Conservation (phyloP, 306 rosid species). For the Cucumis cinereus region DNA sequence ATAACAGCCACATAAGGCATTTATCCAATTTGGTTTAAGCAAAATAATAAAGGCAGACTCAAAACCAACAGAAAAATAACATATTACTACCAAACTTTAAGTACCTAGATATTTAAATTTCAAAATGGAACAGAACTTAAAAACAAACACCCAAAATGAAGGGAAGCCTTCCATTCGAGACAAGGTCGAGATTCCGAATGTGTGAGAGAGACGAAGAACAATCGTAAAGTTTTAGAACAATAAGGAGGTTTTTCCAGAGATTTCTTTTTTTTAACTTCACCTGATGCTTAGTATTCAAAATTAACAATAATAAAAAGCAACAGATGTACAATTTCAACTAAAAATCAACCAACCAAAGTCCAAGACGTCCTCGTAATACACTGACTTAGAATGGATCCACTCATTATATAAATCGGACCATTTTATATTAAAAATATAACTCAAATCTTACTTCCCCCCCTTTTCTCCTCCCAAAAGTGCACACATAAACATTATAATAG, state of each 20-base stretch:
- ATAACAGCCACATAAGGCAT: no score
- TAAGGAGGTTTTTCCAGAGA: not conserved
- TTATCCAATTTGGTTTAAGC: no score
- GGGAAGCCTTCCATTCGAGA: no score
- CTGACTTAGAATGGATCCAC: not conserved
- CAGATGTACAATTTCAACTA: not conserved
- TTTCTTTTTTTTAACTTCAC: not conserved
- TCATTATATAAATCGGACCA: slow-evolving; percentile 3
- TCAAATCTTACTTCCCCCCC: not conserved
- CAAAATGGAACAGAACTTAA: no score
- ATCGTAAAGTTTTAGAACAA: not conserved
- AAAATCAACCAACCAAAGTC: not conserved
- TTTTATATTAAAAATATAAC: not conserved
- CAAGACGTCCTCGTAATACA: not conserved
- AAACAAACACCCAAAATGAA: no score
- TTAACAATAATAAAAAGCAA: not conserved
- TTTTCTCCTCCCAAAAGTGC: not conserved
- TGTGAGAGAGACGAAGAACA: not conserved
- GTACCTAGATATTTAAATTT: no score
- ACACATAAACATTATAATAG: not conserved
- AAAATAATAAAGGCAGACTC: no score
- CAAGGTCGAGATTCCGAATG: no score
- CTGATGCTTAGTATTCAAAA: not conserved
- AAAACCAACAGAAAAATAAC: no score
- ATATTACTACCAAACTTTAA: no score